A percentile compares a stretch with the other conserved stretches of the same genome.
Conservation (phyloP, 352 stramenopile genomes). For the Thraustochytrium sp. region DNA sequence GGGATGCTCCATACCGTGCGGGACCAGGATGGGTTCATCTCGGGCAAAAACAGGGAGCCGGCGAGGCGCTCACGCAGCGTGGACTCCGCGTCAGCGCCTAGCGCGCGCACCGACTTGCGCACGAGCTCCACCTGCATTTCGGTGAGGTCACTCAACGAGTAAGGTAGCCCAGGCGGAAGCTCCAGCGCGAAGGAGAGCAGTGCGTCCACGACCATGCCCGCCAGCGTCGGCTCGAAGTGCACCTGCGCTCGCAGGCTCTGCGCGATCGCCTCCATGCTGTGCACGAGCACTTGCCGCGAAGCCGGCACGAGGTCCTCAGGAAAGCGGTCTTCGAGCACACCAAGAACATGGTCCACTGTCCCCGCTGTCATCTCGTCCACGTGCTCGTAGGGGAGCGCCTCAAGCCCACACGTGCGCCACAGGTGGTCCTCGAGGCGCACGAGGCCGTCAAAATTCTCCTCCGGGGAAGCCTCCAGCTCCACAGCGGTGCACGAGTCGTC, state of each 20-base stretch:
- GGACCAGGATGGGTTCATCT: background rate
- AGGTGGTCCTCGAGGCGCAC: background rate
- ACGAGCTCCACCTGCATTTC: background rate
- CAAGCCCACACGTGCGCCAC: conserved; percentile 3
- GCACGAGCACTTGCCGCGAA: background rate
- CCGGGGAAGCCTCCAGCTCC: background rate
- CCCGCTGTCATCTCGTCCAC: background rate
- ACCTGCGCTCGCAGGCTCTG: background rate
- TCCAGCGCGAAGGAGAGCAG: background rate
- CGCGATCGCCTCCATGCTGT: background rate
- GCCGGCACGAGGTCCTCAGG: background rate
- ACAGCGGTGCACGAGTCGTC: background rate
- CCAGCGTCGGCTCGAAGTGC: background rate
- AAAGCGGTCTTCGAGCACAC: background rate
- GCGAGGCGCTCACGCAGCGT: background rate
- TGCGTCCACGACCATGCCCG: background rate
- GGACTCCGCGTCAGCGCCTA: background rate
- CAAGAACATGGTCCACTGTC: background rate
- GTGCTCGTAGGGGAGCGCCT: background rate
- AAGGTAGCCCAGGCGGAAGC: background rate
- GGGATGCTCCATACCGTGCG: background rate
- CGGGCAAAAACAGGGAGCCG: background rate
- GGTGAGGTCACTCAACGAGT: background rate
- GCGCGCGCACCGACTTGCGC: background rate
- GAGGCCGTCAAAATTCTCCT: conserved; percentile 18